These are phyloP conservation scores for Eustoma russellianum DNA, from an alignment of 257 asterid genomes.

Conservation along the genomic window DNA sequence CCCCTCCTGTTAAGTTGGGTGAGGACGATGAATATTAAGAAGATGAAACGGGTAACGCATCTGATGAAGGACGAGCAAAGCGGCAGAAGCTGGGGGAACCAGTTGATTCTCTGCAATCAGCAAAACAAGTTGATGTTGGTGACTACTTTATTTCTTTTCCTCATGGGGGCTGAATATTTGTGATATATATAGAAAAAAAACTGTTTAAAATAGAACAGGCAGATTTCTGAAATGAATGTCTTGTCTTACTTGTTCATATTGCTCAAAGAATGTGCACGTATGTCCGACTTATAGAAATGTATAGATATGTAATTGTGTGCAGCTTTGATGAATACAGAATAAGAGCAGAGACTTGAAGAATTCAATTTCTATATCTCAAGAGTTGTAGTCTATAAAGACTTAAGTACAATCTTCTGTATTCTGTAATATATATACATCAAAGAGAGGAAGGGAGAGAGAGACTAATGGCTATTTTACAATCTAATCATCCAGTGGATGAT, in stretches of 20 bases:
- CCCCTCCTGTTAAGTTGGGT: conserved; percentile 63
- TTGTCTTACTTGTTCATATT: background rate
- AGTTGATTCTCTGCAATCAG: conserved; percentile 36
- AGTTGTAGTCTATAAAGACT: too few species aligned
- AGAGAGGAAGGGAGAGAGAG: too few species aligned
- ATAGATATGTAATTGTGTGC: too few species aligned
- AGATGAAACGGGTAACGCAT: conserved; percentile 47
- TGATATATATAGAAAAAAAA: conserved; percentile 4
- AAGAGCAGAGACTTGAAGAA: too few species aligned
- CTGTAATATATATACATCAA: too few species aligned
- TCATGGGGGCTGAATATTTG: conserved; percentile 11
- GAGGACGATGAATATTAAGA: conserved; percentile 69
- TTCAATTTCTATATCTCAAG: too few species aligned
- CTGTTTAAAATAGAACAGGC: background rate
- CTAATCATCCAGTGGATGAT: too few species aligned
- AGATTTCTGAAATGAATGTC: background rate
- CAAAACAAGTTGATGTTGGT: conserved; percentile 69
- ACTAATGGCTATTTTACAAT: too few species aligned
- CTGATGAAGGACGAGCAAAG: conserved; percentile 55
- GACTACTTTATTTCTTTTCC: conserved; percentile 37
- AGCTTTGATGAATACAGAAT: too few species aligned
- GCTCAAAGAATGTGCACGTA: background rate
- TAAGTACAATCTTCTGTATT: too few species aligned
- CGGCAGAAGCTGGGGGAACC: conserved; percentile 51
- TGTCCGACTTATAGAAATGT: too few species aligned